A percentile compares a stretch with the other conserved stretches of the same genome.
These are phyloP conservation scores for Globisporangium takayamanum DNA, from an alignment of 352 stramenopile species.

Conservation along the genomic window DNA sequence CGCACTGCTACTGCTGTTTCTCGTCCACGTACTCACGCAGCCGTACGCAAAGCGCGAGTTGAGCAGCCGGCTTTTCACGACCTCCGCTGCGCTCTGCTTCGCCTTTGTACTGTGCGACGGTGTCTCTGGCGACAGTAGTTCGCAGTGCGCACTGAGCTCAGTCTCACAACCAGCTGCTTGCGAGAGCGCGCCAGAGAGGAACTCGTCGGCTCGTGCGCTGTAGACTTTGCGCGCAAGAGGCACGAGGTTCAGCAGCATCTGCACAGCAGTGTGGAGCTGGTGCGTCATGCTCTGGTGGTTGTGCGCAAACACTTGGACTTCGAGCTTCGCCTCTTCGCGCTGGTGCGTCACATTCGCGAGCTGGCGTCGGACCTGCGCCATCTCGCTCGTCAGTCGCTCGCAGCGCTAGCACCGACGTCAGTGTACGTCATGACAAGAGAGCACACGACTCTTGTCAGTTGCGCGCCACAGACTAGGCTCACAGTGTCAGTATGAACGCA, in stretches of 20 bases:
- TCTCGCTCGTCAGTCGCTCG: slow-evolving; percentile 20
- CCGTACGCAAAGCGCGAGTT: slow-evolving; percentile 45
- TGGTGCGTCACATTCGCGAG: slow-evolving; percentile 34
- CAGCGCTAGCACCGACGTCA: slow-evolving; percentile 9
- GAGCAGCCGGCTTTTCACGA: slow-evolving; percentile 46
- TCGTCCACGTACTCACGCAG: slow-evolving; percentile 53
- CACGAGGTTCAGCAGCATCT: slow-evolving; percentile 68
- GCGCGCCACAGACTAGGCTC: no score
- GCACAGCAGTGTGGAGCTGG: slow-evolving; percentile 65
- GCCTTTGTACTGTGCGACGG: neutral
- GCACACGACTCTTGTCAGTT: neutral
- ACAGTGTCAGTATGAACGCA: neutral
- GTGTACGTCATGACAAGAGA: neutral
- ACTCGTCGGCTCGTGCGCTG: slow-evolving; percentile 46
- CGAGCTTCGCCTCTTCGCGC: slow-evolving; percentile 49
- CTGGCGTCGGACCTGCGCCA: slow-evolving; percentile 24
- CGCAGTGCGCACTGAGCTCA: neutral
- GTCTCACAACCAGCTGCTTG: slow-evolving; percentile 30
- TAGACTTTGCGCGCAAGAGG: slow-evolving; percentile 64
- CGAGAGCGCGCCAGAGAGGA: slow-evolving; percentile 46
- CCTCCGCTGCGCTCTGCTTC: slow-evolving; percentile 22
- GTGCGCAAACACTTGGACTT: slow-evolving; percentile 43
- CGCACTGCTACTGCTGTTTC: slow-evolving; percentile 6
- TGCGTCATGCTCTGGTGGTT: slow-evolving; percentile 69
- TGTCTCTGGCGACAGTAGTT: neutral